Base-by-base conservation (phyloP, 805 yeast genomes). In the Cyberlindnera subsufficiens region DNA sequence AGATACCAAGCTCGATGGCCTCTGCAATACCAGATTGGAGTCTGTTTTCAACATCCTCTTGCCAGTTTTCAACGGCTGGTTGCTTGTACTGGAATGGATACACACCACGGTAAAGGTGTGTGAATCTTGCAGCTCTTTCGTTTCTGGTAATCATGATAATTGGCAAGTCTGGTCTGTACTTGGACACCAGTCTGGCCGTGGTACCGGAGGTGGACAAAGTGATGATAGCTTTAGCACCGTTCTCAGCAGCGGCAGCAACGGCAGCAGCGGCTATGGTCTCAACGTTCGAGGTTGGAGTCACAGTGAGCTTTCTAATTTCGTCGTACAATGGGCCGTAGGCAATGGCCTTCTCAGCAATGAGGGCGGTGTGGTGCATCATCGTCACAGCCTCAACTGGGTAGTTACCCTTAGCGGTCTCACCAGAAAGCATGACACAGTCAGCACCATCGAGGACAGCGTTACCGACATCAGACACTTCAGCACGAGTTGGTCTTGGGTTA, bases 401-500 rank as follows among this genome's bases (percentile, higher is more conserved):
- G 78, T 82, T 81, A 77, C 99, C 99, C 82, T 93, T 93, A 64
- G 99, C 99, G 60, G 99, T 93, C 77, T 93, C 99, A 69, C 99
- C 99, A 45, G 96, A 86, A 68, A 93, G 80, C 99, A 93, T 93
- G 67, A 93, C 98, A 86, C 99, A 93, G 77, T 93, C 99, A 63
- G 98, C 97, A 74, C 99, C 99, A 65, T 93, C 99, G 66, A 93
- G 79, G 56, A 93, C 86, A 59, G 99, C 99, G 72, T 93, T 93
- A 74, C 99, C 99, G 53, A 93, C 99, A 70, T 93, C 99, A 44
- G 96, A 84, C 49, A 93, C 99, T 76, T 93, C 99, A 58, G 99
- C 99, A 77, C 99, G 86, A 67, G 99, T 93, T 72, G 99, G 99
- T 74, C 99, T 86, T 69, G 99, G 99, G 85, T 93, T 93, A 75